phyloP scores from a whole-genome alignment of 2,329 filamentous ascomycete genomes.

The Colletotrichum brevisporum region DNA sequence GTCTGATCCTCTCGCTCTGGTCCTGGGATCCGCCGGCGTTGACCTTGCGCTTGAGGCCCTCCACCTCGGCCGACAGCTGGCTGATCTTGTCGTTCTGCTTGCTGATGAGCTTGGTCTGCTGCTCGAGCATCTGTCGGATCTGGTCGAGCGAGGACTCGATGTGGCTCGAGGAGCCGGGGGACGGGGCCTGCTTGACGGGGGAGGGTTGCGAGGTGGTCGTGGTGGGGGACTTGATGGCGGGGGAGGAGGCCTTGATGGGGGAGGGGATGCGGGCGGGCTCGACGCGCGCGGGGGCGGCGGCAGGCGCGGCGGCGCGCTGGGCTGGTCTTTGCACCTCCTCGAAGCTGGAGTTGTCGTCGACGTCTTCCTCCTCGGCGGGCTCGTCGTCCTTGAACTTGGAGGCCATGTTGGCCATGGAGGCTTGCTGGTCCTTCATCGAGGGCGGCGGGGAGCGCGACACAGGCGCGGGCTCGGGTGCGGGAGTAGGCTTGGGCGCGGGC shows the following conservation, averaged over 20 bases:
- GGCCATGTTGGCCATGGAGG: constrained; percentile 87
- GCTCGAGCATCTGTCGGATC: constrained; percentile 83
- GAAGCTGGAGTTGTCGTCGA: constrained; percentile 83
- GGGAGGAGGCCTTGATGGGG: constrained; percentile 57
- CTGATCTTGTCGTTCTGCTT: constrained; percentile 84
- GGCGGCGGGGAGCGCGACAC: constrained; percentile 66
- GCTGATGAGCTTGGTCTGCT: constrained; percentile 82
- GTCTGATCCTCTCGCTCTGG: constrained; percentile 77
- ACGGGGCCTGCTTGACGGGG: constrained; percentile 41
- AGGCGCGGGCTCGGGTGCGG: constrained; percentile 60
- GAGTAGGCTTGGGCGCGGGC: constrained; percentile 64
- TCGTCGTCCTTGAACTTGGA: constrained; percentile 86
- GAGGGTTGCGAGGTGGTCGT: constrained; percentile 32
- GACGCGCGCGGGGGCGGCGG: constrained; percentile 49
- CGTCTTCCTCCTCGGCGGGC: constrained; percentile 69
- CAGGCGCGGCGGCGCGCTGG: constrained; percentile 66
- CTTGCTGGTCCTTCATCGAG: constrained; percentile 86
- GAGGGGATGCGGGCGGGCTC: constrained; percentile 61
- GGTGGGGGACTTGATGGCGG: constrained; percentile 43
- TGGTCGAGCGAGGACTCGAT: constrained; percentile 78
- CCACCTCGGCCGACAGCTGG: constrained; percentile 79
- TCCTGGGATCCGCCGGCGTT: constrained; percentile 67
- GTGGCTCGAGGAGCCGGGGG: constrained; percentile 47
- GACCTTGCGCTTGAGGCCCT: constrained; percentile 84
- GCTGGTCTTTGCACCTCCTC: constrained; percentile 86